Evolutionary conservation across 2,329 filamentous ascomycete species (phyloP).

Genomic region (Penicillium occitanis): DNA sequence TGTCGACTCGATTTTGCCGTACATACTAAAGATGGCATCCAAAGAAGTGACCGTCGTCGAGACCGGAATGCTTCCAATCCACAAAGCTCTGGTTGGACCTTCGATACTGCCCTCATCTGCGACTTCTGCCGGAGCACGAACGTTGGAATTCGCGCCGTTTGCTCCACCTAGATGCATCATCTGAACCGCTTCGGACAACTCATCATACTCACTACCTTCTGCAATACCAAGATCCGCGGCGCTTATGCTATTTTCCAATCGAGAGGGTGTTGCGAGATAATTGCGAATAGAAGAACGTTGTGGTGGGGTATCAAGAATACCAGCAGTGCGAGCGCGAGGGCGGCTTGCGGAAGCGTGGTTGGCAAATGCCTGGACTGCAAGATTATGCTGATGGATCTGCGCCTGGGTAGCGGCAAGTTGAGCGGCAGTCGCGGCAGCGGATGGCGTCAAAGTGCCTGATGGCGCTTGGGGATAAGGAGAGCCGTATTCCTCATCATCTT

Average conservation of each 20-base stretch:
- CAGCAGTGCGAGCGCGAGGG: conserved; percentile 86
- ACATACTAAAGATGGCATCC: conserved; percentile 92
- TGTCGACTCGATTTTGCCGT: conserved; percentile 85
- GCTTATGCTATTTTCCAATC: conserved; percentile 73
- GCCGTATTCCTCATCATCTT: conserved; percentile 77
- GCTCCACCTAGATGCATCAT: conserved; percentile 64
- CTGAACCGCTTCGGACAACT: conserved; percentile 78
- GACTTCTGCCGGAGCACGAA: conserved; percentile 63
- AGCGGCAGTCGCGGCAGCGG: conserved; percentile 56
- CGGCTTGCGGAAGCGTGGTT: conserved; percentile 78
- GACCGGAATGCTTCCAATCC: conserved; percentile 95
- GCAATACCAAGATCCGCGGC: conserved; percentile 71
- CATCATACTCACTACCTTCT: conserved; percentile 76
- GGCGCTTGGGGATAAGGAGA: conserved; percentile 56
- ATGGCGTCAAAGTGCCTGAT: conserved; percentile 61
- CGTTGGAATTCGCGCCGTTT: conserved; percentile 54
- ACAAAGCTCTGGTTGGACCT: conserved; percentile 86
- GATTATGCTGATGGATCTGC: conserved; percentile 82
- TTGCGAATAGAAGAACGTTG: conserved; percentile 65
- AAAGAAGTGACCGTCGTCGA: conserved; percentile 95
- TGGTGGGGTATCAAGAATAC: conserved; percentile 77
- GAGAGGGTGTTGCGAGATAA: conserved; percentile 74
- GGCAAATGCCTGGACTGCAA: conserved; percentile 89
- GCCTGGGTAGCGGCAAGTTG: conserved; percentile 62
- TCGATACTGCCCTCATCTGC: conserved; percentile 79